Percentiles rank a stretch among this genome's conserved stretches.
Evolutionary conservation across 2,329 filamentous ascomycete genomes (phyloP).

Genomic region (Diplocarpon rosae): DNA sequence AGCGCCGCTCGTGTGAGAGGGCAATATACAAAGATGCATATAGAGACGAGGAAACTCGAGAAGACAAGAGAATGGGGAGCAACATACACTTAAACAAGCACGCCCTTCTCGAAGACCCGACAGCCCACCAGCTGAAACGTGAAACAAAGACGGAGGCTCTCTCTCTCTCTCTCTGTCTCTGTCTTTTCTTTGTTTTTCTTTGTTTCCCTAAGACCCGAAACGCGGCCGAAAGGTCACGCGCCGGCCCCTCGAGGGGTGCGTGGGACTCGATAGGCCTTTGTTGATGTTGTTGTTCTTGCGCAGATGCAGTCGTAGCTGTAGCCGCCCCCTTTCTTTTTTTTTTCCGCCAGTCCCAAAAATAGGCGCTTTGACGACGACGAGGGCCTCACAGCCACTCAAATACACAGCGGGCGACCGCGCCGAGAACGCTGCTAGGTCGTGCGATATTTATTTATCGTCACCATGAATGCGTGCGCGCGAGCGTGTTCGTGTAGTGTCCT

Average conservation of each 20-base stretch:
- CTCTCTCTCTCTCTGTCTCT: conserved; percentile 14
- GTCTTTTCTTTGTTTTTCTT: conserved; percentile 15
- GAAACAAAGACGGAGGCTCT: conserved; percentile 21
- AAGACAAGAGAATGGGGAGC: conserved; percentile 5
- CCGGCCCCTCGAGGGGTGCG: too few species aligned
- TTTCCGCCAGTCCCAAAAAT: conserved; percentile 16
- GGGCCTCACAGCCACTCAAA: conserved; percentile 22
- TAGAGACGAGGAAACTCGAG: background rate
- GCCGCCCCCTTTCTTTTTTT: conserved; percentile 6
- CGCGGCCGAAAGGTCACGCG: too few species aligned
- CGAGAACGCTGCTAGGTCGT: conserved; percentile 14
- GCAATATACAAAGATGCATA: too few species aligned
- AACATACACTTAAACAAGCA: conserved; percentile 19
- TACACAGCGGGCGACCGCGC: conserved; percentile 8
- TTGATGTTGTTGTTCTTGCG: too few species aligned
- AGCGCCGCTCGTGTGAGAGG: background rate
- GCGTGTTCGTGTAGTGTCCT: too few species aligned
- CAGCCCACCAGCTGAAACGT: conserved; percentile 7
- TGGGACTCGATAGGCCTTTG: too few species aligned
- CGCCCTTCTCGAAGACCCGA: conserved; percentile 1
- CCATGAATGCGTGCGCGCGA: too few species aligned
- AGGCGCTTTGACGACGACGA: conserved; percentile 18
- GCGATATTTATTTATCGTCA: background rate
- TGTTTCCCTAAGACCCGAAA: too few species aligned
- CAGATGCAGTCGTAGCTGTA: conserved; percentile 9